These are phyloP conservation scores for Annulohypoxylon stygium DNA, from an alignment of 495 filamentous ascomycete genomes.

Conservation along the genomic window DNA sequence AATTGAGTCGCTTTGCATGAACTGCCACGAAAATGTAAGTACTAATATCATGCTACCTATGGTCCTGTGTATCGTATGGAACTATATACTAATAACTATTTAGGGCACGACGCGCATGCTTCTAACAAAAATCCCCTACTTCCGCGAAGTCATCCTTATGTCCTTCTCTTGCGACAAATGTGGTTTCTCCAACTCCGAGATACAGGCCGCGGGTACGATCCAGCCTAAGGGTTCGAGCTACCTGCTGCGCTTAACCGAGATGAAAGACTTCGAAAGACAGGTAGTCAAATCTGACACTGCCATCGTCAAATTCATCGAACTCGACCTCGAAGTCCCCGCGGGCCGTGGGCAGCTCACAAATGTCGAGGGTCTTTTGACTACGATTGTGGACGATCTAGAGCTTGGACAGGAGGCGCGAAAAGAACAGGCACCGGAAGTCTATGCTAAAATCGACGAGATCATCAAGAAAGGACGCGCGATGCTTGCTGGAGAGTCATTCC, in stretches of 20 bases:
- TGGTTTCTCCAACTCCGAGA: constrained; percentile 87
- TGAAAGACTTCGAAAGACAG: constrained; percentile 82
- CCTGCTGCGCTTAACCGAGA: constrained; percentile 75
- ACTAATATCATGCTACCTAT: neutral
- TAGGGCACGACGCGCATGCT: constrained; percentile 88
- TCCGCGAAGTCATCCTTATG: constrained; percentile 96
- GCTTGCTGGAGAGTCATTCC: constrained; percentile 78
- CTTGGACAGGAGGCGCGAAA: constrained; percentile 81
- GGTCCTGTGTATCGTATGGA: neutral
- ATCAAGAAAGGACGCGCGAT: constrained; percentile 78
- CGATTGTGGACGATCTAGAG: constrained; percentile 80
- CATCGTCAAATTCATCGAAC: constrained; percentile 80
- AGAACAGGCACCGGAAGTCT: constrained; percentile 77
- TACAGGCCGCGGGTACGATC: constrained; percentile 90
- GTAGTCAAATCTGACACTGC: constrained; percentile 92
- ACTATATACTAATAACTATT: constrained; percentile 13
- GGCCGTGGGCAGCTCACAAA: constrained; percentile 91
- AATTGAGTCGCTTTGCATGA: constrained; percentile 68
- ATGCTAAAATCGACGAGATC: constrained; percentile 78
- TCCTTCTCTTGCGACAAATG: constrained; percentile 94
- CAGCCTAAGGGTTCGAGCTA: constrained; percentile 89
- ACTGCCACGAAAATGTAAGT: constrained; percentile 81
- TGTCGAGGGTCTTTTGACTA: constrained; percentile 85
- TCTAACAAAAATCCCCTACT: constrained; percentile 92
- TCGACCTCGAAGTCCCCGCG: constrained; percentile 91